Base-by-base conservation (phyloP, 1,139 yeast genomes). In the Geotrichum carabidarum region DNA sequence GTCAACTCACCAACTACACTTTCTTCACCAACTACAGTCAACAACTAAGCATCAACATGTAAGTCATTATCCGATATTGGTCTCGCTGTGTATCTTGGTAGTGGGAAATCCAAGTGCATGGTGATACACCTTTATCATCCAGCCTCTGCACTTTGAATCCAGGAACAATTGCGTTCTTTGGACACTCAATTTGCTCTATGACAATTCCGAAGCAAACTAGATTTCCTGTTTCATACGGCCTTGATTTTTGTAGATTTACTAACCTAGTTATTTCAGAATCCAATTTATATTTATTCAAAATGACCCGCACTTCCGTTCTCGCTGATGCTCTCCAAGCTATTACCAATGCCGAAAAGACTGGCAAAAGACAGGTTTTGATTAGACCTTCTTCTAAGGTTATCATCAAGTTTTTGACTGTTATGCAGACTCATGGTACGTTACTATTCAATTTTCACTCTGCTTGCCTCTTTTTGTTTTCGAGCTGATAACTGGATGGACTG, bases 341-440 rank as follows among this genome's bases (percentile, higher is more conserved):
- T 76, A 89, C 91, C 91, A 93, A 93, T 77, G 99, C 99, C 76
- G 99, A 93, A 81, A 93, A 91, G 80, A 84, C 97, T 75, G 99
- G 99, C 78, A 93, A 93, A 82, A 88, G 99, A 80, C 99, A 93
- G 82, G 99, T 93, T 68, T 79, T 93, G 75, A 83, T 93, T 76
- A 89, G 99, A 84, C 99, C 99, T 66, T 91, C 98, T 56, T 93
- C 99, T 73, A 93, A 93, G 83, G 99, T 93, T 68, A 90, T 93
- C 77, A 81, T 93, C 82, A 93, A 90, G 80, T 93, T 91, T 78
- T 82, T 93, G 77, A 83, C 89, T 72, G 99, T 93, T 67, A 91
- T 93, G 88, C 99, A 93, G 82, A 89, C 84, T 81, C 98, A 93
- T 77, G 96, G 81, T 78, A 74, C 68, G 83, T 79, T 59, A 53